phyloP scores from a whole-genome alignment of 225 moss, liverwort and hornwort species.

The Asterella californica region DNA sequence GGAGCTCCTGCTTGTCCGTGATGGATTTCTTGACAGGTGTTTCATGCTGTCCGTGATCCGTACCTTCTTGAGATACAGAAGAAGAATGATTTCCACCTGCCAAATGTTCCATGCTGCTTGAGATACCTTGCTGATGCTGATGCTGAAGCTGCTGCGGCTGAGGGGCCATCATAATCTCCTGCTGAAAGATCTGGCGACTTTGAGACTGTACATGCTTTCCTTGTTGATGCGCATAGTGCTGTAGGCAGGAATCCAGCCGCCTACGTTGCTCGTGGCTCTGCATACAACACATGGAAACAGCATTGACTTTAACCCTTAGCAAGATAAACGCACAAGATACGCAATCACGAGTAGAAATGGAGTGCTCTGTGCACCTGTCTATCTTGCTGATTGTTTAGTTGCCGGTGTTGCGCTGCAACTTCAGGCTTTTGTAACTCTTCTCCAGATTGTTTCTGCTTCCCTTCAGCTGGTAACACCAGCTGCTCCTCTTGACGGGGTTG shows the following conservation, averaged over 20 bases:
- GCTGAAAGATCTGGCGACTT: conserved; percentile 49
- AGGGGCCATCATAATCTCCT: conserved; percentile 48
- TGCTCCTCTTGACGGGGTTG: conserved; percentile 36
- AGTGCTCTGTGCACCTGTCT: conserved; percentile 51
- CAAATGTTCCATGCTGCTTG: conserved; percentile 66
- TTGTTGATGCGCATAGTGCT: conserved; percentile 40
- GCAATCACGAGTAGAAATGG: not conserved
- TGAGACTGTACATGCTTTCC: conserved; percentile 48
- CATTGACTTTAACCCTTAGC: not conserved
- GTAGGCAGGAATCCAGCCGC: conserved; percentile 37
- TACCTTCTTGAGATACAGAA: conserved; percentile 41
- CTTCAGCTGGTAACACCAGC: conserved; percentile 21
- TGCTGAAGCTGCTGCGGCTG: conserved; percentile 83
- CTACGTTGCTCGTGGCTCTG: conserved; percentile 41
- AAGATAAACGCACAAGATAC: not conserved
- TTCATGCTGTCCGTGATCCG: conserved; percentile 40
- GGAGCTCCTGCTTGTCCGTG: conserved; percentile 52
- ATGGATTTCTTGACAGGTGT: conserved; percentile 40
- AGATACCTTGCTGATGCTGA: conserved; percentile 89
- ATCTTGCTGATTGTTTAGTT: conserved; percentile 56
- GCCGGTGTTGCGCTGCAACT: conserved; percentile 44
- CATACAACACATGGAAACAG: not conserved
- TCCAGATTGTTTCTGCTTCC: conserved; percentile 52
- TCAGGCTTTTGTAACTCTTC: conserved; percentile 58
- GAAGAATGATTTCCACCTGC: conserved; percentile 43